Conservation (phyloP, 2,329 filamentous ascomycete species). For the Microsporum audouinii region DNA sequence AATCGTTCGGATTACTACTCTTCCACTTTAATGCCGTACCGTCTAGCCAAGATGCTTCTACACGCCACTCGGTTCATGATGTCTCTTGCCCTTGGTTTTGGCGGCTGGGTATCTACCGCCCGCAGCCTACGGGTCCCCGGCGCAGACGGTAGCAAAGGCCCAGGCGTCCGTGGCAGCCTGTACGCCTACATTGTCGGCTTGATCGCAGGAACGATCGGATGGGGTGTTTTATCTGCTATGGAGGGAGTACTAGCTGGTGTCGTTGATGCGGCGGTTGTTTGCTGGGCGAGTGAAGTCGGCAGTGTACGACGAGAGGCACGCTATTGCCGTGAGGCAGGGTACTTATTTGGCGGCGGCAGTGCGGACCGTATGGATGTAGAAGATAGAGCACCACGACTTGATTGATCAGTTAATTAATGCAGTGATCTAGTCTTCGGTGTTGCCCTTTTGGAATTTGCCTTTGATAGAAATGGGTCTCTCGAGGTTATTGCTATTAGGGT, state of each 20-base stretch:
- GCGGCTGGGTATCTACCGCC: constrained; percentile 91
- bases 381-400: neutral
- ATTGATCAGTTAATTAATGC: neutral
- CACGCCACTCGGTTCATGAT: constrained; percentile 87
- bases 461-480: neutral
- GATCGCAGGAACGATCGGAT: constrained; percentile 87
- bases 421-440: neutral
- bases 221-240: constrained; percentile 82
- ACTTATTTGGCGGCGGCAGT: constrained; percentile 60
- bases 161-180: constrained; percentile 57
- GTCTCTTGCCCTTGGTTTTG: constrained; percentile 79
- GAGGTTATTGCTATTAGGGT: neutral
- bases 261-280: constrained; percentile 78
- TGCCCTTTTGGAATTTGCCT: neutral
- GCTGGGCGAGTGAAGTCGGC: constrained; percentile 80
- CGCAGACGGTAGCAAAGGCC: constrained; percentile 34
- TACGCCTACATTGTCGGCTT: constrained; percentile 93
- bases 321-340: constrained; percentile 85
- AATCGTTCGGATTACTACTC: constrained; percentile 30
- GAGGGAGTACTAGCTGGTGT: constrained; percentile 80
- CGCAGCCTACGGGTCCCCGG: constrained; percentile 53
- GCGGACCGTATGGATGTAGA: constrained; percentile 1
- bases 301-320: constrained; percentile 52
- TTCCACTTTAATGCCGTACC: constrained; percentile 64
- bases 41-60: constrained; percentile 79